A percentile compares a stretch with the other conserved stretches of the same genome.
phyloP scores from a whole-genome alignment of 2,329 filamentous ascomycete species.

The Trichoderma semiorbis region DNA sequence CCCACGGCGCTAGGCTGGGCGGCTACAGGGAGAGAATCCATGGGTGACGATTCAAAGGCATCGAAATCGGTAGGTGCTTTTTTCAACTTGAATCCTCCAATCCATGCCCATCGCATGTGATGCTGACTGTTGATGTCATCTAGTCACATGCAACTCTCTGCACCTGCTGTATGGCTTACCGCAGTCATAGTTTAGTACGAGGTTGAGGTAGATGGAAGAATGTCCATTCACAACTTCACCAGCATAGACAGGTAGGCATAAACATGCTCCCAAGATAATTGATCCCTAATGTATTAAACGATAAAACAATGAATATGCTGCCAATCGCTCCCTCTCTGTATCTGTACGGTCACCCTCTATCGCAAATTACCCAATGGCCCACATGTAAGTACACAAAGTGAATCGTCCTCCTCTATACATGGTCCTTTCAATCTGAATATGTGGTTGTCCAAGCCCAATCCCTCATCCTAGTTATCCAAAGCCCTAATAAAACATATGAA shows the following conservation, averaged over 20 bases:
- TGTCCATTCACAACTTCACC: not conserved
- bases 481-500: not conserved
- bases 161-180: not conserved
- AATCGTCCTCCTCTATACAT: slow-evolving; percentile 17
- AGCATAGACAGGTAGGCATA: not conserved
- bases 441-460: not conserved
- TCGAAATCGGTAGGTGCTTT: not conserved
- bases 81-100: not conserved
- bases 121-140: not conserved
- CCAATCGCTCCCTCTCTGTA: not conserved
- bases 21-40: not conserved
- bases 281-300: not conserved
- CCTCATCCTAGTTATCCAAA: slow-evolving; percentile 1
- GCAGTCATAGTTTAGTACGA: not conserved
- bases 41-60: not conserved
- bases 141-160: not conserved
- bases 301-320: not conserved
- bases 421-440: slow-evolving; percentile 12
- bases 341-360: slow-evolving; percentile 11
- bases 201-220: no score
- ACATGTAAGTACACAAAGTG: not conserved
- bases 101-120: not conserved
- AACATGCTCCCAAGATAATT: not conserved
- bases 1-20: slow-evolving; percentile 4
- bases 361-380: not conserved